These are phyloP conservation scores for Ophiognomonia clavigignenti-juglandacearum DNA, from an alignment of 2,329 filamentous ascomycete species.

Conservation along the genomic window DNA sequence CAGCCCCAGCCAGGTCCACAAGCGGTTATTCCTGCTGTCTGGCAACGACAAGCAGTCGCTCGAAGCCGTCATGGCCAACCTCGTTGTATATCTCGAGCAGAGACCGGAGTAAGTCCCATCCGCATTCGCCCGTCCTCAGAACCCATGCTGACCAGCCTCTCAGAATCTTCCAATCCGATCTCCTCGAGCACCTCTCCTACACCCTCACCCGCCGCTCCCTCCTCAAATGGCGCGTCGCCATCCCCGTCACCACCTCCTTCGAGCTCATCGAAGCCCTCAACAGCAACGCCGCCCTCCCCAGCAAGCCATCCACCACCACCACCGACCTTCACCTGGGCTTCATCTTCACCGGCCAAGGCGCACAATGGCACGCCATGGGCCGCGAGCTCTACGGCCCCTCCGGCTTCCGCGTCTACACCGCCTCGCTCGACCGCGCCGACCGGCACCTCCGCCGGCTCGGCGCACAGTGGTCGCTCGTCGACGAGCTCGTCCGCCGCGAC, in stretches of 20 bases:
- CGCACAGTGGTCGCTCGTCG: slow-evolving; percentile 23
- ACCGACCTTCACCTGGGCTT: slow-evolving; percentile 16
- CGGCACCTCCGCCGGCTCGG: slow-evolving; percentile 22
- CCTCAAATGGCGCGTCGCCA: slow-evolving; percentile 29
- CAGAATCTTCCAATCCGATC: slow-evolving; percentile 34
- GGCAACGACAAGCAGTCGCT: slow-evolving; percentile 35
- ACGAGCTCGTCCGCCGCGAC: slow-evolving; percentile 21
- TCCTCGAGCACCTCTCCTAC: slow-evolving; percentile 43
- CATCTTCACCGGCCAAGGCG: slow-evolving; percentile 31
- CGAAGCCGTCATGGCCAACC: slow-evolving; percentile 31
- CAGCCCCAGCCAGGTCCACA: slow-evolving; percentile 19
- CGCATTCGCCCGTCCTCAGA: neutral
- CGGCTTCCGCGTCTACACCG: slow-evolving; percentile 28
- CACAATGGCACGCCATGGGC: slow-evolving; percentile 28
- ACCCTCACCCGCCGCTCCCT: slow-evolving; percentile 30
- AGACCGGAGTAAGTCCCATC: slow-evolving; percentile 25
- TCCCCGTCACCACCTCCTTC: slow-evolving; percentile 38
- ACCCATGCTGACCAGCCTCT: neutral
- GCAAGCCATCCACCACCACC: neutral
- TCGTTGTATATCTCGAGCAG: slow-evolving; percentile 37
- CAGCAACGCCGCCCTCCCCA: slow-evolving; percentile 22
- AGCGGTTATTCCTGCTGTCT: slow-evolving; percentile 37
- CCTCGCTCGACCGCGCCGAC: slow-evolving; percentile 31
- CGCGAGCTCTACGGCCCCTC: slow-evolving; percentile 20
- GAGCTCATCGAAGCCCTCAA: slow-evolving; percentile 41